Evolutionary conservation across 2,329 filamentous ascomycete genomes (phyloP).

Genomic region (Xylariaceae sp.): DNA sequence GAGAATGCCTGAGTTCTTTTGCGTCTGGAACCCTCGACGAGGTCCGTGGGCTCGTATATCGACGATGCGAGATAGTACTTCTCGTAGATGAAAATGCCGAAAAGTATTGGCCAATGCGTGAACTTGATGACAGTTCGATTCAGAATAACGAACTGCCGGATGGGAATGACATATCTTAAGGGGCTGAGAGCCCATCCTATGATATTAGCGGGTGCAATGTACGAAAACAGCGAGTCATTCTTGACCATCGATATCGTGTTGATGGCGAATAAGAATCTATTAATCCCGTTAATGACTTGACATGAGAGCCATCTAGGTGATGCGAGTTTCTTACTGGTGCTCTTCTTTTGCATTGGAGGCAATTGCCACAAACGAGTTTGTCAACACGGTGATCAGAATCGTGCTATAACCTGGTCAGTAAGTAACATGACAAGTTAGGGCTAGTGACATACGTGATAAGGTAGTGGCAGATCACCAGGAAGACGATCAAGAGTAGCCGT

Average conservation of each 20-base stretch:
- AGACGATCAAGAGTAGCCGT: slow-evolving; percentile 68
- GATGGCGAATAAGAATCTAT: slow-evolving; percentile 80
- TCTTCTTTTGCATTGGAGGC: slow-evolving; percentile 91
- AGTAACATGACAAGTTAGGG: not conserved
- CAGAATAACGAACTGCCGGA: slow-evolving; percentile 74
- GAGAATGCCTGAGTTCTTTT: slow-evolving; percentile 47
- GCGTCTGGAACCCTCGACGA: slow-evolving; percentile 66
- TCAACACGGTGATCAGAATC: slow-evolving; percentile 90
- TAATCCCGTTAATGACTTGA: slow-evolving; percentile 9
- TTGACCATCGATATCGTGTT: slow-evolving; percentile 98
- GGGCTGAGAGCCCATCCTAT: slow-evolving; percentile 87
- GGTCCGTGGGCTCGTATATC: slow-evolving; percentile 76
- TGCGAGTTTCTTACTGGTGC: slow-evolving; percentile 53
- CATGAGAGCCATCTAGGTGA: not conserved
- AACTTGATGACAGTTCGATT: slow-evolving; percentile 90
- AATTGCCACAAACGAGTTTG: slow-evolving; percentile 93
- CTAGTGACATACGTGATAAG: slow-evolving; percentile 60
- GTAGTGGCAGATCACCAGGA: slow-evolving; percentile 93
- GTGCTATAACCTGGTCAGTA: slow-evolving; percentile 47
- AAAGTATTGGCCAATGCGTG: slow-evolving; percentile 82
- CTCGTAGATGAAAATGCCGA: slow-evolving; percentile 84
- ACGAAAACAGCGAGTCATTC: slow-evolving; percentile 93
- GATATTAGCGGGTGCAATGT: slow-evolving; percentile 86
- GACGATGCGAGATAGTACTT: slow-evolving; percentile 68
- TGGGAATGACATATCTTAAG: slow-evolving; percentile 71